These are phyloP conservation scores for Penicillium sclerotigenum DNA, from an alignment of 2,329 filamentous ascomycete genomes.

Conservation along the genomic window DNA sequence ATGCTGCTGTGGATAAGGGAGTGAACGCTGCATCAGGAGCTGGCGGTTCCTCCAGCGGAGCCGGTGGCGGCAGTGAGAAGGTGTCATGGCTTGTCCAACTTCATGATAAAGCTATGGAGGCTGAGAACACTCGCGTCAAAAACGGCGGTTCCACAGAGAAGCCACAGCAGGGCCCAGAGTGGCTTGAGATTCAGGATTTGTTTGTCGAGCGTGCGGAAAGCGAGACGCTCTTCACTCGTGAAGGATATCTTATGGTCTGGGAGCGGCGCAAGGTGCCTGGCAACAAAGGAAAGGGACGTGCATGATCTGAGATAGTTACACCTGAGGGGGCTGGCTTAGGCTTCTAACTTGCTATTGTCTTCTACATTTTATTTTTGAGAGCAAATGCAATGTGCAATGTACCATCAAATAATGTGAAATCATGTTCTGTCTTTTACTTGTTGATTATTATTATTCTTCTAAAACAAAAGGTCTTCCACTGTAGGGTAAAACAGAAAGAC, in stretches of 20 bases:
- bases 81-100: slow-evolving; percentile 96
- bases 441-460: too few species aligned
- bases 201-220: slow-evolving; percentile 86
- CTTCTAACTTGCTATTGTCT: neutral
- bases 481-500: neutral
- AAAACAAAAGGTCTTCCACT: neutral
- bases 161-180: slow-evolving; percentile 62
- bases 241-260: slow-evolving; percentile 96
- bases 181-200: slow-evolving; percentile 90
- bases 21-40: slow-evolving; percentile 34
- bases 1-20: slow-evolving; percentile 41
- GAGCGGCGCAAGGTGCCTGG: slow-evolving; percentile 64
- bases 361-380: neutral
- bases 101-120: slow-evolving; percentile 64
- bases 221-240: slow-evolving; percentile 86
- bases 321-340: neutral
- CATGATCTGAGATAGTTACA: neutral
- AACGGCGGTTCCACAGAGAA: slow-evolving; percentile 25
- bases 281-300: slow-evolving; percentile 38
- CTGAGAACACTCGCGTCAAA: slow-evolving; percentile 35
- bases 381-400: slow-evolving; percentile 9
- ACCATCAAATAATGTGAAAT: slow-evolving; percentile 15
- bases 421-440: neutral
- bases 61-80: slow-evolving; percentile 85
- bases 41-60: slow-evolving; percentile 51